Evolutionary conservation across 1,284 basidiomycete species (phyloP), one percentile per base, ranked within the genome.

Genomic region (Austroboletus rostrupii): DNA sequence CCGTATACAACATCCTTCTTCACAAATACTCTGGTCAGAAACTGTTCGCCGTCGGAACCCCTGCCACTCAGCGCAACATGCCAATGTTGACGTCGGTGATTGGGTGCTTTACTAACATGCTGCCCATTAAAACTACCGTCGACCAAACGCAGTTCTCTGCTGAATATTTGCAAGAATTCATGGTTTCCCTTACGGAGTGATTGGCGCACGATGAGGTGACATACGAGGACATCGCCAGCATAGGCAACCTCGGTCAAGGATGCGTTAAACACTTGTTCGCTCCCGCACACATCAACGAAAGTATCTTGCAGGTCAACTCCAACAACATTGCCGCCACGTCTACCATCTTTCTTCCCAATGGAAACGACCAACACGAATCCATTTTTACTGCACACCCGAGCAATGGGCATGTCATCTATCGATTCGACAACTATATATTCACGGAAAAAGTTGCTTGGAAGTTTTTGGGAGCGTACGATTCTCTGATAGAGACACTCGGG

Each of bases 251-350:
- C 1, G 53, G 46, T n/a, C 62, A 62, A 19, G 62, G 64, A 49
- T 66, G 63, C 57, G 65, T 66, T 53, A 64, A 64, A 42, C 62
- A 64, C 45, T 43, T 64, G 19, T 64, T 64, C 53, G 62, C 64
- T 37, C 57, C 57, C 1, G 61, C 62, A 20, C 62, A 64, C 35
- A 55, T 61, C 21, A 23, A 23, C 21, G 53, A 65, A 58, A 37
- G 21, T 23, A 23, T 23, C 21, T 23, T 23, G 21, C 60, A 59
- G 13, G 48, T 63, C 19, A 50, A 53, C 26, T 46, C 13, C 33
- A 59, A 53, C 32, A n/a, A 59, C 38, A 55, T 66, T 23, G 6
- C 21, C 21, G 21, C 6, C 26, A 62, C 58, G 32, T 56, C 60
- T 17, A 45, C 35, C 5, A 33, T 59, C 23, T 49, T 55, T 10